Base-by-base conservation (phyloP, 2,329 filamentous ascomycete species). In the Neurospora sp. region DNA sequence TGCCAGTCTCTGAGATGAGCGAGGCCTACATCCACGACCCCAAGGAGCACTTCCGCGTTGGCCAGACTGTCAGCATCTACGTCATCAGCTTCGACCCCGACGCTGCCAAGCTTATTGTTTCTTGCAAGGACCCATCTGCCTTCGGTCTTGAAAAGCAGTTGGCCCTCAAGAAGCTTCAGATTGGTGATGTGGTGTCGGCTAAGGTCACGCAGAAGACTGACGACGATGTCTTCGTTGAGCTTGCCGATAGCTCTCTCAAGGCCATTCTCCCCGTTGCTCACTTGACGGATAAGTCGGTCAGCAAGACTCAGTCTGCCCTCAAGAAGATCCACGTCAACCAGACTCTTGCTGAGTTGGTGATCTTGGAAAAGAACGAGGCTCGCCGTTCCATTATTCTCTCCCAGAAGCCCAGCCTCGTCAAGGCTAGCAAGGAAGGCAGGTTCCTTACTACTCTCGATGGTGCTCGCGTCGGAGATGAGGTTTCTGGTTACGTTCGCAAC, bases 1-100 rank as follows among this genome's bases (percentile, higher is more conserved):
- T 99, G 69, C 96, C 96, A 2, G 90, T 97, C 0, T 92, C 92
- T 1, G 95, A 99, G 80, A 99, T 99, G 96, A 98, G 96, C 78
- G 96, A 99, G 79, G 93, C 94, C 11, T 97, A 91, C 77, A 97
- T 99, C 76, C 88, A 91, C 74, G 92, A 97, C 76, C 93, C 96
- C 4, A 88, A 87, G 66, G 90, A 96, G 76, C 94, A 98, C 80
- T 99, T 99, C 83, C 89, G 91, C 42, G 82, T 89, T 62, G 96
- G 96, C 0, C 96, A 99, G 79, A 95, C 97, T 1, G 91, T 99
- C 74, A 96, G 89, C 76, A 92, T 97, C 23, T 92, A 95, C 76
- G 89, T 96, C n/a, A 80, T 97, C 40, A 91, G 90, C 67, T 89
- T 97, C 67, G 89, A 97, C 75, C 83, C 89, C 1, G 88, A 91